Conservation (phyloP, 140 eudicot species). For the Ambrosia hybrid region DNA sequence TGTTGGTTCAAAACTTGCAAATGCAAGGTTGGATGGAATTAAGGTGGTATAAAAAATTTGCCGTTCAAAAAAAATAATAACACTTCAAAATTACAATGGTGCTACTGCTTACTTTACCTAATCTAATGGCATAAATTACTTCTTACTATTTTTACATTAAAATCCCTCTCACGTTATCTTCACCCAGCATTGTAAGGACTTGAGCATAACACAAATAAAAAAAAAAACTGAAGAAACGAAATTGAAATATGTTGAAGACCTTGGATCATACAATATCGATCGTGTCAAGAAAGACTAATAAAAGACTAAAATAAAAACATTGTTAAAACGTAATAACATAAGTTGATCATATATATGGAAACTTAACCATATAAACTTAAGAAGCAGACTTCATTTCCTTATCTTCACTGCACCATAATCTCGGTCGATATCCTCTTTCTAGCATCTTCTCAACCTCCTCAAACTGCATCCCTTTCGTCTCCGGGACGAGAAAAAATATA, state of each 20-base stretch:
- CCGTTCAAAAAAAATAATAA: too few species aligned
- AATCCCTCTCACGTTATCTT: too few species aligned
- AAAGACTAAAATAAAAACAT: not conserved
- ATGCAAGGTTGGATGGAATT: too few species aligned
- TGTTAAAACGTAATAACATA: not conserved
- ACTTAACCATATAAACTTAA: slow-evolving; percentile 13
- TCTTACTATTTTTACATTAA: too few species aligned
- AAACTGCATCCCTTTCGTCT: slow-evolving; percentile 49
- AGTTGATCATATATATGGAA: not conserved
- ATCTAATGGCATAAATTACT: too few species aligned
- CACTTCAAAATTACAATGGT: too few species aligned
- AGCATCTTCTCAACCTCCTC: slow-evolving; percentile 53
- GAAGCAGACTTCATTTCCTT: not conserved
- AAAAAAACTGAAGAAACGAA: not conserved
- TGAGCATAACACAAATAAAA: too few species aligned
- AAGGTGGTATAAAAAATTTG: too few species aligned
- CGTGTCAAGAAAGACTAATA: not conserved
- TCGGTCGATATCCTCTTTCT: not conserved
- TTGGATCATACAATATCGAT: not conserved
- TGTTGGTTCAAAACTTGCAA: too few species aligned
- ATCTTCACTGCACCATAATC: not conserved
- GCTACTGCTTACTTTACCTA: too few species aligned
- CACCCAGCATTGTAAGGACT: too few species aligned
- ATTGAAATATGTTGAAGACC: not conserved
- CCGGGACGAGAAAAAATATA: slow-evolving; percentile 47